Conservation (phyloP, 1,139 yeast genomes). For the Yamadazyma membranifaciens region DNA sequence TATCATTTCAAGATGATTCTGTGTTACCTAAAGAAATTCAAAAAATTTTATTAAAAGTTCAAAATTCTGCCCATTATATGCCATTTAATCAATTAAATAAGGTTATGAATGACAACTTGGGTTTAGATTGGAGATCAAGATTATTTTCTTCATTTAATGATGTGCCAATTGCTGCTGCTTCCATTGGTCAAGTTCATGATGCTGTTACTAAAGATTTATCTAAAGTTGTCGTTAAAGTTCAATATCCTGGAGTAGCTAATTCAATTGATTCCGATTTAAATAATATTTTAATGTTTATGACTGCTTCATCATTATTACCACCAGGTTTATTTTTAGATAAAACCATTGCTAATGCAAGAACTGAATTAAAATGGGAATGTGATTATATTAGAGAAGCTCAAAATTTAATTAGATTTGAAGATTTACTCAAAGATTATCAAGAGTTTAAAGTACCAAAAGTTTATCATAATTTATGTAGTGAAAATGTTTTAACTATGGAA, state of each 20-base stretch:
- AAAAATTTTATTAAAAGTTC: slow-evolving; percentile 76
- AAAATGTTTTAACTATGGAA: slow-evolving; percentile 87
- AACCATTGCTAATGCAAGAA: slow-evolving; percentile 89
- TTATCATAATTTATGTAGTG: slow-evolving; percentile 73
- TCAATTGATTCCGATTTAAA: slow-evolving; percentile 93
- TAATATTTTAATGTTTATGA: slow-evolving; percentile 72
- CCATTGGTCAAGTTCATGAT: slow-evolving; percentile 93
- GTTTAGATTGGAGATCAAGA: slow-evolving; percentile 72
- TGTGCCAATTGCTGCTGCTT: slow-evolving; percentile 94
- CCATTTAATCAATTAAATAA: slow-evolving; percentile 85
- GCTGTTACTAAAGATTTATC: slow-evolving; percentile 66
- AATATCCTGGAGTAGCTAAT: slow-evolving; percentile 96
- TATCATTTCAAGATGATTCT: slow-evolving; percentile 88
- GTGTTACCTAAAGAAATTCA: slow-evolving; percentile 85
- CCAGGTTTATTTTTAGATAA: slow-evolving; percentile 89
- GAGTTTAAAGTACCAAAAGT: slow-evolving; percentile 82
- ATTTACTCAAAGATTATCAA: slow-evolving; percentile 60
- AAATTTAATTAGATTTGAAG: slow-evolving; percentile 67
- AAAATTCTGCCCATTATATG: slow-evolving; percentile 95
- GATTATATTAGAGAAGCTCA: slow-evolving; percentile 91
- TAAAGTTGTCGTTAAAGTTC: slow-evolving; percentile 95
- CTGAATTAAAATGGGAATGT: slow-evolving; percentile 96
- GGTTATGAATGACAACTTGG: slow-evolving; percentile 72
- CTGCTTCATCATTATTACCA: slow-evolving; percentile 86
- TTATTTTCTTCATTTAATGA: slow-evolving; percentile 75